A percentile compares a stretch with the other conserved stretches of the same genome.
Conservation (phyloP, 2,329 filamentous ascomycete genomes). For the Colletotrichum cordylinicola region DNA sequence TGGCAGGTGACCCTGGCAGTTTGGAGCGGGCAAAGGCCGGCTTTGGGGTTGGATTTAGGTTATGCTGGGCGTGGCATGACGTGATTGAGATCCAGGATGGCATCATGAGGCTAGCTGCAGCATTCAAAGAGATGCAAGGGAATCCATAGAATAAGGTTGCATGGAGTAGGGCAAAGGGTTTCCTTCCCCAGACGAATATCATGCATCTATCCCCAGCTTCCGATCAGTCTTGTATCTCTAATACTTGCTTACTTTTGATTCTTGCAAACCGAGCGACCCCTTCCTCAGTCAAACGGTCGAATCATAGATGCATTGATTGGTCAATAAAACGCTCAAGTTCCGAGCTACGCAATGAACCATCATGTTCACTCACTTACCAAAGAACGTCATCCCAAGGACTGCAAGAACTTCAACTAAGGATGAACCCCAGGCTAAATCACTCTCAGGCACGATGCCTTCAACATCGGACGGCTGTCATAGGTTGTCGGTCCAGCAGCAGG, state of each 20-base stretch:
- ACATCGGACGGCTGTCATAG: not conserved
- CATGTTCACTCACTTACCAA: too few species aligned
- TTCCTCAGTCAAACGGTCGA: too few species aligned
- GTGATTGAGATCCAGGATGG: conserved; percentile 71
- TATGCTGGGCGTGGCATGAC: conserved; percentile 77
- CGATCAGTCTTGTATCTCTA: not conserved
- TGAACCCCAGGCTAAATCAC: accelerated
- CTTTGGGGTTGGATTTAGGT: conserved; percentile 65
- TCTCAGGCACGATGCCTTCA: not conserved
- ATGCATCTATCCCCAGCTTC: not conserved
- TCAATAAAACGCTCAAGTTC: too few species aligned
- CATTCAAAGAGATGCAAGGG: not conserved
- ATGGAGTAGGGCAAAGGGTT: not conserved
- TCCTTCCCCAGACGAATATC: not conserved
- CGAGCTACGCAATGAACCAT: too few species aligned
- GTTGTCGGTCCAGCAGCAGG: not conserved
- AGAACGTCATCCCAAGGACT: too few species aligned
- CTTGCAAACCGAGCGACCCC: too few species aligned
- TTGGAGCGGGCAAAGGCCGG: conserved; percentile 54
- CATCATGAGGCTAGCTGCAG: conserved; percentile 62
- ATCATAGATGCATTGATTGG: too few species aligned
- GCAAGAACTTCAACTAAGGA: not conserved
- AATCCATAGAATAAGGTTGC: not conserved
- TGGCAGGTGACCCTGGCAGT: not conserved
- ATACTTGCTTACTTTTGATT: too few species aligned